These are phyloP conservation scores for Parietichytrium sp. DNA, from an alignment of 108 stramenopile genomes.

Conservation along the genomic window DNA sequence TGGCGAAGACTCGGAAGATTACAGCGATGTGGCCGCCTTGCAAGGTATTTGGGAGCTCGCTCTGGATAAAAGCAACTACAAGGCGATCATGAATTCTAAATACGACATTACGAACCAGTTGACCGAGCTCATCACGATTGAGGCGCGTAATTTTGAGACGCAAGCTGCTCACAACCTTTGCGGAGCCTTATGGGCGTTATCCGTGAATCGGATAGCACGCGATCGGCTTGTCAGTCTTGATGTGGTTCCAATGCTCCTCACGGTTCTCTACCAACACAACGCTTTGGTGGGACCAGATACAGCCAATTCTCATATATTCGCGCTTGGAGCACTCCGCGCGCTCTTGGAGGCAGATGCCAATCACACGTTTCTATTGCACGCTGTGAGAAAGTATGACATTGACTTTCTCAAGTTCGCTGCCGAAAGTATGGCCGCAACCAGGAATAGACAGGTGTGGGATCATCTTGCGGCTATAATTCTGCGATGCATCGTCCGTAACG, in stretches of 20 bases:
- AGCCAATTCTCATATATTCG: constrained; percentile 1
- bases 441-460: background rate
- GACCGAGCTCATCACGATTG: background rate
- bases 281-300: background rate
- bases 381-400: background rate
- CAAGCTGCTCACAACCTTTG: background rate
- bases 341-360: background rate
- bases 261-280: background rate
- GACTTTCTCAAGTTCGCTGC: background rate
- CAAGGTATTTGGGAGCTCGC: constrained; percentile 13
- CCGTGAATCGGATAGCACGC: background rate
- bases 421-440: background rate
- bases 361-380: background rate
- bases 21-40: background rate
- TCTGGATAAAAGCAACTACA: background rate
- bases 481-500: background rate
- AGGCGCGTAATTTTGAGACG: background rate
- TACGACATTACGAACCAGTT: background rate
- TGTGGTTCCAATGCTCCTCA: background rate
- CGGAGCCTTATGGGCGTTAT: background rate
- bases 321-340: constrained; percentile 13
- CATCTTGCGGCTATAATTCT: background rate
- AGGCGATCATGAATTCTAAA: background rate
- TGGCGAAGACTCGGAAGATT: background rate
- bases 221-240: background rate